These are phyloP conservation scores for Pisolithus marmoratus DNA, from an alignment of 768 basidiomycete species.

Conservation along the genomic window DNA sequence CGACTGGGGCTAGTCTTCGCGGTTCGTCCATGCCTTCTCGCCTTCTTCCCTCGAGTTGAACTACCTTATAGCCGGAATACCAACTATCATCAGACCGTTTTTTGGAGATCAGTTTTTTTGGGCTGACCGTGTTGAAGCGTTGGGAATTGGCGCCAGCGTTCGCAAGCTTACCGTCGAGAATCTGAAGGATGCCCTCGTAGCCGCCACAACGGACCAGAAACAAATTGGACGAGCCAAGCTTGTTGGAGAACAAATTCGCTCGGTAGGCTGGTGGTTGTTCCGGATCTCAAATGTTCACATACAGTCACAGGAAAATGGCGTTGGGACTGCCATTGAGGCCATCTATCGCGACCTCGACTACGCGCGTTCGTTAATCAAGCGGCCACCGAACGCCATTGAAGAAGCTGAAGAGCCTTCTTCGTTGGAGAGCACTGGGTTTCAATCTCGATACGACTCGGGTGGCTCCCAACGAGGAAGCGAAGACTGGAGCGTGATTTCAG, in stretches of 20 bases:
- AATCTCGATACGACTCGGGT: conserved; percentile 50
- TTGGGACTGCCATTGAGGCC: conserved; percentile 85
- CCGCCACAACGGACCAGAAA: conserved; percentile 83
- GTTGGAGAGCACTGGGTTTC: conserved; percentile 31
- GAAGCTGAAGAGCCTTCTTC: conserved; percentile 13
- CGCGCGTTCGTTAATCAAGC: conserved; percentile 81
- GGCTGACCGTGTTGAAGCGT: conserved; percentile 95
- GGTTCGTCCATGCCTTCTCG: conserved; percentile 43
- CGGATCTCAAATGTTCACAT: neutral
- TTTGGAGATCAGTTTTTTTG: conserved; percentile 98
- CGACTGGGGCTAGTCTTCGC: conserved; percentile 89
- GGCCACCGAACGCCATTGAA: conserved; percentile 22
- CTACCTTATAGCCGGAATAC: conserved; percentile 65
- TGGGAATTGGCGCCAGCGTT: conserved; percentile 86
- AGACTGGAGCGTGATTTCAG: conserved; percentile 87
- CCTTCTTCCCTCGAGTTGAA: neutral
- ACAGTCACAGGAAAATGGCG: conserved; percentile 79
- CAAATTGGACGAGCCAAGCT: conserved; percentile 82
- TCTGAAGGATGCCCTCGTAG: conserved; percentile 69
- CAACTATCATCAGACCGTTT: conserved; percentile 95
- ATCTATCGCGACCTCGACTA: conserved; percentile 97
- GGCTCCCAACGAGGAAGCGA: conserved; percentile 61
- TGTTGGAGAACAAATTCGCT: conserved; percentile 83
- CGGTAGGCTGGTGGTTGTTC: conserved; percentile 38
- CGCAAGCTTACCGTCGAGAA: conserved; percentile 79